Evolutionary conservation across 2,329 filamentous ascomycete genomes (phyloP), one percentile per base, ranked within the genome.

Genomic region (Didymella pinodella): DNA sequence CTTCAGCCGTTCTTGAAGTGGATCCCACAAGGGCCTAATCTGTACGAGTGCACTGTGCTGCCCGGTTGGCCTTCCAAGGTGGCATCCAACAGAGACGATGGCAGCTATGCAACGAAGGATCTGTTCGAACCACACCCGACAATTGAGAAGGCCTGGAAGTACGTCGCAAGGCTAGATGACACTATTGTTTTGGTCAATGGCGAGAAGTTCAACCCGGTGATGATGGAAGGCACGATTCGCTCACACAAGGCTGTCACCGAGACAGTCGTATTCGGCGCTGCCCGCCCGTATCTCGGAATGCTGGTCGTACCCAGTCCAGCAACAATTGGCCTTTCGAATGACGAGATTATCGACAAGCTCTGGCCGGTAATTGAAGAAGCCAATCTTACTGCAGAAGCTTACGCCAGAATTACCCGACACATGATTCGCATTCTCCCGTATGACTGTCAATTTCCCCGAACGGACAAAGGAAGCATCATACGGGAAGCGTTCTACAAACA

Each of bases 381-480:
- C 0, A 87, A 88, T 57, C 65, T 72, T 0, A 14, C 79, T 79
- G 14, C 83, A 81, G 59, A 71, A 54, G 81, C 80, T 0, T 89
- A 85, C 64, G 82, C 82, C 0, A 79, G 80, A n/a, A 80, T 88
- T 0, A 82, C 81, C 0, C 79, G 74, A 16, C 84, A 86, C 2
- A 81, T 88, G 72, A 76, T 88, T 0, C 67, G 80, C 0, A 68
- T 87, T 4, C 71, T 86, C 1, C 76, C 79, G 0, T 66, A 76
- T 0, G 81, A 80, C 1, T 80, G 78, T 14, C 63, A 75, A 2
- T 87, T 84, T 62, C 80, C 84, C 3, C 75, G 72, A 34, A 86
- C 85, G 0, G 85, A 86, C 60, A 87, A 87, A 66, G 83, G 83
- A 2, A 86, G 82, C 0, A 79, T 84, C 53, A 86, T 86, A 51